Evolutionary conservation across 2,329 filamentous ascomycete genomes (phyloP), one percentile per base, ranked within the genome.

Genomic region (Coleophoma eucalyptorum): DNA sequence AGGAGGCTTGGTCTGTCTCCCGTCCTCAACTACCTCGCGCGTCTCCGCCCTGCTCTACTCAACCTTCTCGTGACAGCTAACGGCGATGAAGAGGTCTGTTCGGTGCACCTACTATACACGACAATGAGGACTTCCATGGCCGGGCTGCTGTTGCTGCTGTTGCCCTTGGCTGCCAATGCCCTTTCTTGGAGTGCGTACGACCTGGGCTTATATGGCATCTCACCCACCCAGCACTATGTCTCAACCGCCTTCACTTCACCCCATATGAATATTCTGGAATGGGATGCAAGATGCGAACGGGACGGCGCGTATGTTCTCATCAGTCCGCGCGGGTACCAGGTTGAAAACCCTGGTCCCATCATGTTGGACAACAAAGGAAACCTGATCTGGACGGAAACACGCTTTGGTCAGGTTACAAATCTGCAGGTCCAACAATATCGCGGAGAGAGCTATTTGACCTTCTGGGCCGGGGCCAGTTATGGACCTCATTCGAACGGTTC

Each of bases 391-490:
- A 58, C 55, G 54, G 50, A 53, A 44, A 43, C 37, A 3, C 43
- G 13, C 1, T 52, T 51, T 40, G 44, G 47, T 5, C 48, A 57
- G 26, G 51, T 49, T 2, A 51, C 50, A 21, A 40, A 48, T 8
- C 37, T 54, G 13, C 43, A 48, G 33, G 53, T 59, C 7, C 72
- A 77, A 56, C 58, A 55, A 4, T 77, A 71, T 55, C 69, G 68
- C 50, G 72, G 67, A 1, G 57, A 74, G 51, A 59, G 66, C 11
- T 76, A 75, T 59, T 58, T 78, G 44, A 75, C 72, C 0, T 77
- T 76, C 55, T 78, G 74, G 74, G 42, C 42, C 31, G 42, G 42
- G 2, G 11, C 12, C 5, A 44, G 42, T 16, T 31, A 32, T 7
- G 42, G 42, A 3, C 42, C 42, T 5, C 42, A 44, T 31, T 44